phyloP scores from a whole-genome alignment of 352 stramenopile species.

The Globisporangium spiculum region DNA sequence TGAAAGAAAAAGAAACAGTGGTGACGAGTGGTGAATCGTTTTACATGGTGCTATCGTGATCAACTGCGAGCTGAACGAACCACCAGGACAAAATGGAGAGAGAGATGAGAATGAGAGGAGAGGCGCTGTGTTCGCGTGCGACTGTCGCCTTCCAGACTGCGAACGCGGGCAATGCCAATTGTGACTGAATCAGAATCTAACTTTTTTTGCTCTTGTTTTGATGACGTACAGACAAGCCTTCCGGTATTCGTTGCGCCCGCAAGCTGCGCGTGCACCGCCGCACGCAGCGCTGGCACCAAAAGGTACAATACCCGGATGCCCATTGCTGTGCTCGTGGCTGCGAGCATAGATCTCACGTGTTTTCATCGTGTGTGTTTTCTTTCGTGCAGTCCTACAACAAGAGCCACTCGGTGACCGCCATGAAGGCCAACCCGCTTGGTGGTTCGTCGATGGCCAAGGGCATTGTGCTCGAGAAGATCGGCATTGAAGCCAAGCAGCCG shows the following conservation, averaged over 20 bases:
- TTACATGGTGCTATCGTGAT: no score
- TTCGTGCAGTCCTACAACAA: slow-evolving; percentile 96
- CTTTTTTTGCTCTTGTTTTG: neutral
- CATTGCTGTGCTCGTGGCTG: neutral
- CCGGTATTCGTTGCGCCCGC: slow-evolving; percentile 98
- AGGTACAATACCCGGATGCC: slow-evolving; percentile 31
- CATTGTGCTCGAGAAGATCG: slow-evolving; percentile 99
- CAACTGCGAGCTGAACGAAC: neutral
- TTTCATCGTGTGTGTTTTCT: neutral
- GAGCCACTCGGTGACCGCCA: slow-evolving; percentile 98
- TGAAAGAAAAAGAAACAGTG: neutral
- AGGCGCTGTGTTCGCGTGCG: neutral
- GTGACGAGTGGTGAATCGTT: neutral
- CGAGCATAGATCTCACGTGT: neutral
- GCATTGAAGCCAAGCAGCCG: slow-evolving; percentile 99
- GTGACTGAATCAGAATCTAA: neutral
- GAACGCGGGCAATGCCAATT: neutral
- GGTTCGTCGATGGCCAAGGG: slow-evolving; percentile 99
- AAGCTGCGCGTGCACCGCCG: slow-evolving; percentile 99
- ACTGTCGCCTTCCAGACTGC: neutral
- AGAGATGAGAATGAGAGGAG: slow-evolving; percentile 8
- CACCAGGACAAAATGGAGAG: neutral
- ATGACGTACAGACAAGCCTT: slow-evolving; percentile 95
- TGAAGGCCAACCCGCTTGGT: slow-evolving; percentile 99
- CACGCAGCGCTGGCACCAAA: slow-evolving; percentile 97